phyloP scores from a whole-genome alignment of 805 yeast genomes.

The Ogataea ramenticola region DNA sequence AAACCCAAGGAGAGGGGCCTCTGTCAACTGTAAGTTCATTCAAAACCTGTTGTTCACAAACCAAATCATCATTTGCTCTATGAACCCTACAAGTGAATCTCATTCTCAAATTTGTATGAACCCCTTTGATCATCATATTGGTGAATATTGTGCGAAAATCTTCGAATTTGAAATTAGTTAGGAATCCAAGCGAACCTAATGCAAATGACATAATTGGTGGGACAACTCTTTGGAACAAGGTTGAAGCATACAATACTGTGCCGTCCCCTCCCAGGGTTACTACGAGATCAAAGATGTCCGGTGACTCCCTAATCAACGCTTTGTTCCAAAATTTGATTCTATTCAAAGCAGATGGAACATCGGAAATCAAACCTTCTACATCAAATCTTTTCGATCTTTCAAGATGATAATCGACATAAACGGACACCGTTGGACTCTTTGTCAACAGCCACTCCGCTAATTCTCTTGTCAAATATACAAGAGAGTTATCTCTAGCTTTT shows the following conservation, averaged over 20 bases:
- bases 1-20: constrained; percentile 90
- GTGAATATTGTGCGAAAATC: constrained; percentile 55
- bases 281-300: constrained; percentile 60
- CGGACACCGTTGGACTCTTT: constrained; percentile 22
- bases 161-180: constrained; percentile 80
- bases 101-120: constrained; percentile 75
- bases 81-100: constrained; percentile 77
- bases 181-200: constrained; percentile 86
- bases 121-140: constrained; percentile 60
- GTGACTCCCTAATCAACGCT: constrained; percentile 38
- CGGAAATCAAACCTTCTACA: constrained; percentile 41
- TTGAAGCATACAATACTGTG: constrained; percentile 83
- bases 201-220: constrained; percentile 91
- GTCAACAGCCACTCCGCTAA: constrained; percentile 69
- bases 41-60: constrained; percentile 68
- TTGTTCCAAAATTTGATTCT: constrained; percentile 65
- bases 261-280: constrained; percentile 97
- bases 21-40: constrained; percentile 89
- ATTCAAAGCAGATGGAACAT: constrained; percentile 37
- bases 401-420: constrained; percentile 71
- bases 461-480: constrained; percentile 70
- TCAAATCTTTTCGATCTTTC: constrained; percentile 58
- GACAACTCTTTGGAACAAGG: constrained; percentile 74
- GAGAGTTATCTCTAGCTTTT: constrained; percentile 79
- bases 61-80: constrained; percentile 43